These are phyloP conservation scores for Cordyceps tenuipes DNA, from an alignment of 2,329 filamentous ascomycete species.

Conservation along the genomic window DNA sequence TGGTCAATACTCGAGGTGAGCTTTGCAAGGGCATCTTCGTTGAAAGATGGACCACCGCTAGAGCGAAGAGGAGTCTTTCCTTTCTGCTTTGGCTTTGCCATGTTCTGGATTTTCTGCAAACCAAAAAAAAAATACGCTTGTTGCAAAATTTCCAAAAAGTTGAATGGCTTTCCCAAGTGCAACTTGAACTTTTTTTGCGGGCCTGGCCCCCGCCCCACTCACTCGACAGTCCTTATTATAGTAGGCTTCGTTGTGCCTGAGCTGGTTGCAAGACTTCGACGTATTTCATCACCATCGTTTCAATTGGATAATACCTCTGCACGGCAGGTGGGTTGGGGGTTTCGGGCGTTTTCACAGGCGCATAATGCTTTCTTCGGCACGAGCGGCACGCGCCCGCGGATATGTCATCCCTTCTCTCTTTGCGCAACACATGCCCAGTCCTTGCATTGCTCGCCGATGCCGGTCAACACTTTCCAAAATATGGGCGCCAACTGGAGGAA, in stretches of 20 bases:
- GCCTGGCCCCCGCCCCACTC: neutral
- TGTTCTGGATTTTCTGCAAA: neutral
- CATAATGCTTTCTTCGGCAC: constrained; percentile 7
- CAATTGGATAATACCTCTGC: neutral
- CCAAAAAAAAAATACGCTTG: neutral
- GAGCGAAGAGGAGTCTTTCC: constrained; percentile 22
- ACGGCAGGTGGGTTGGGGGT: neutral
- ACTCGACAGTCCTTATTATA: no score
- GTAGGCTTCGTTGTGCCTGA: neutral
- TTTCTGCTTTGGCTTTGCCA: constrained; percentile 30
- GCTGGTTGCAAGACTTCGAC: constrained; percentile 1
- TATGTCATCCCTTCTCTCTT: neutral
- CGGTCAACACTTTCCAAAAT: constrained; percentile 53
- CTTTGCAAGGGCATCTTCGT: constrained; percentile 42
- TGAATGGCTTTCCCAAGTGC: constrained; percentile 1
- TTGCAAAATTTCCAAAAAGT: constrained; percentile 7
- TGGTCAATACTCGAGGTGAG: constrained; percentile 51
- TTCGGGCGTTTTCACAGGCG: neutral
- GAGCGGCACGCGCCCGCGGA: neutral
- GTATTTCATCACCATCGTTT: neutral
- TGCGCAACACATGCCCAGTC: neutral
- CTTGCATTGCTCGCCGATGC: constrained; percentile 25
- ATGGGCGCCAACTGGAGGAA: constrained; percentile 71
- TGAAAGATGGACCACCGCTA: constrained; percentile 27
- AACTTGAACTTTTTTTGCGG: constrained; percentile 14